Conservation (phyloP, 345 rosid species). For the Rhodamnia rubescens region DNA sequence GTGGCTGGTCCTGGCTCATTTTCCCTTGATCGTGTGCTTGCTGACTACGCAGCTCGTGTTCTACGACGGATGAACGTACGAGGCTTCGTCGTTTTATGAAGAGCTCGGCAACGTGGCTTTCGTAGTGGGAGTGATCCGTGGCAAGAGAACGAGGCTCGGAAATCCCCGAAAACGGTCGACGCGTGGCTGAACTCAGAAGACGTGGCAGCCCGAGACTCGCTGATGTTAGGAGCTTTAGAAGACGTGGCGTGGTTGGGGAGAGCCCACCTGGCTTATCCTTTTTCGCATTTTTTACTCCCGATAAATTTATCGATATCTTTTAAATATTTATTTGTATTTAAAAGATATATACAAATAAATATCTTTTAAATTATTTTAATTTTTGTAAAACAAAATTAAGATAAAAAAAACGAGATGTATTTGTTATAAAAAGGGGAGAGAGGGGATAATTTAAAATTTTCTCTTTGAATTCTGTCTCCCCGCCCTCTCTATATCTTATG, state of each 20-base stretch:
- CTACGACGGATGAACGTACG: background rate
- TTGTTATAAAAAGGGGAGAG: background rate
- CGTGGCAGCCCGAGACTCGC: background rate
- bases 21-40: background rate
- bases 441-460: background rate
- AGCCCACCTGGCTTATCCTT: background rate
- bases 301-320: background rate
- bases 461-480: background rate
- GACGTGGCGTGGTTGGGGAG: background rate
- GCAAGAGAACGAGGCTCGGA: background rate
- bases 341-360: no score
- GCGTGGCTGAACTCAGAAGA: background rate
- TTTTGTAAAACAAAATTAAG: background rate
- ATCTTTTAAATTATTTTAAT: no score
- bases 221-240: background rate
- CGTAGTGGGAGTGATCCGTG: background rate
- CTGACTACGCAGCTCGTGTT: background rate
- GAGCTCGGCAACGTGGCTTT: background rate
- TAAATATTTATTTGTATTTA: no score
- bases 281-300: background rate
- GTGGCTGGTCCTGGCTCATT: constrained; percentile 66
- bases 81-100: background rate
- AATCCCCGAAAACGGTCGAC: background rate
- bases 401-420: background rate
- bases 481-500: background rate